phyloP scores from a whole-genome alignment of 768 basidiomycete genomes.

The Mycena olivaceomarginata region DNA sequence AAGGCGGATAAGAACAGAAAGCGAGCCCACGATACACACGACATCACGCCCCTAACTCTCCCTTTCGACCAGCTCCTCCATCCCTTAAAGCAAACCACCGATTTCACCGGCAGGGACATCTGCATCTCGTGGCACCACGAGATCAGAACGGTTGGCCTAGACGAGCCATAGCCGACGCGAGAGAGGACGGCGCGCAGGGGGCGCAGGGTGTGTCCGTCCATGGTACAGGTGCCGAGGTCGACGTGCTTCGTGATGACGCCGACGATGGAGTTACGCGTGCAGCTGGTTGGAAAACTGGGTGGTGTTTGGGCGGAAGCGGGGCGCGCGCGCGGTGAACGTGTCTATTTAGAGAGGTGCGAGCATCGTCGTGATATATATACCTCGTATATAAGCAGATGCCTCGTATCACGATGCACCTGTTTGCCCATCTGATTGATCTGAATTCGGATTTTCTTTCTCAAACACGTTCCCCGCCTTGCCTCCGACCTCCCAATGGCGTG shows the following conservation, averaged over 20 bases:
- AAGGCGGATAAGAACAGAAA: neutral
- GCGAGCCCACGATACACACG: slow-evolving; percentile 86
- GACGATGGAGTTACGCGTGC: slow-evolving; percentile 81
- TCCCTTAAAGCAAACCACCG: slow-evolving; percentile 96
- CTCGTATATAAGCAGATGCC: too few species aligned
- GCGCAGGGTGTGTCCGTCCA: slow-evolving; percentile 78
- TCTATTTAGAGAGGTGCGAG: slow-evolving; percentile 68
- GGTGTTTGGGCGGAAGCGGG: slow-evolving; percentile 88
- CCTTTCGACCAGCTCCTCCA: slow-evolving; percentile 90
- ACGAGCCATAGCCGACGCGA: slow-evolving; percentile 85
- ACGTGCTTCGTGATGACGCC: slow-evolving; percentile 86
- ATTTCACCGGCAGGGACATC: slow-evolving; percentile 89
- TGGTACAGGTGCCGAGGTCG: slow-evolving; percentile 66
- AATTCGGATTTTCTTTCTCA: too few species aligned
- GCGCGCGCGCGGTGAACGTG: slow-evolving; percentile 84
- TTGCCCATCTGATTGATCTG: too few species aligned
- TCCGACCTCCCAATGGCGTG: too few species aligned
- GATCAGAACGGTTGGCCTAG: slow-evolving; percentile 94
- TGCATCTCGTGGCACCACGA: slow-evolving; percentile 86
- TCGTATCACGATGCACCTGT: too few species aligned
- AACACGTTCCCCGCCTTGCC: too few species aligned
- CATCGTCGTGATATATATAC: slow-evolving; percentile 68
- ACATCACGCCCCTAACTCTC: slow-evolving; percentile 86
- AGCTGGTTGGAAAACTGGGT: slow-evolving; percentile 92
- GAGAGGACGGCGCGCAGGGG: slow-evolving; percentile 92